Percentiles rank a stretch among this genome's conserved stretches.
Evolutionary conservation across 257 asterid species (phyloP).

Genomic region (Solanum dulcamara): DNA sequence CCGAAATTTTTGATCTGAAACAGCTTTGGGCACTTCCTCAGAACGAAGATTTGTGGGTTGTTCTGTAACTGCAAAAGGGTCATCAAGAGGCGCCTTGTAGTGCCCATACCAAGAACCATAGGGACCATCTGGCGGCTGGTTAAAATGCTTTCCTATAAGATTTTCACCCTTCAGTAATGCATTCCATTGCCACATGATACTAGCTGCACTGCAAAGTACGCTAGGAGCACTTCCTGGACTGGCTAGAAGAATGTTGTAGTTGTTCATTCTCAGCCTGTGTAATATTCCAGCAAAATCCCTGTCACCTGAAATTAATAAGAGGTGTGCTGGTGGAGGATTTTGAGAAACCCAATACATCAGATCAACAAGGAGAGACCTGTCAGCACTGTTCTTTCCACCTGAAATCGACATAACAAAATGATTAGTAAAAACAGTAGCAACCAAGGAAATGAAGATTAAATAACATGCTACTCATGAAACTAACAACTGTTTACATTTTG

Average conservation of each 20-base stretch:
- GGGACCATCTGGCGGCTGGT: constrained; percentile 96
- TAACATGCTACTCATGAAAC: background rate
- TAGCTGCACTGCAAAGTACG: constrained; percentile 83
- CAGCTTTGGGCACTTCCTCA: constrained; percentile 26
- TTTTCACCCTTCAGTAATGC: constrained; percentile 65
- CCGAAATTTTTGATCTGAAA: constrained; percentile 29
- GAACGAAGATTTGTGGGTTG: constrained; percentile 20
- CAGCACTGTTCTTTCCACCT: constrained; percentile 97
- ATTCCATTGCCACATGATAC: constrained; percentile 94
- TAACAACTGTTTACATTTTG: background rate
- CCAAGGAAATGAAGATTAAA: background rate
- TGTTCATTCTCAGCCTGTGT: constrained; percentile 79
- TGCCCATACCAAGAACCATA: constrained; percentile 85
- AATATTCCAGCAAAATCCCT: constrained; percentile 71
- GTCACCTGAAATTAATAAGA: constrained; percentile 80
- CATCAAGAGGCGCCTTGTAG: constrained; percentile 59
- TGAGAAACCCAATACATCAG: constrained; percentile 90
- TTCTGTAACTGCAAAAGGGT: constrained; percentile 47
- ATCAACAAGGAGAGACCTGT: constrained; percentile 81
- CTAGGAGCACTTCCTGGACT: constrained; percentile 48
- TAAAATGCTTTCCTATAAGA: constrained; percentile 65
- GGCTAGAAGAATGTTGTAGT: constrained; percentile 79
- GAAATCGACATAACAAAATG: background rate
- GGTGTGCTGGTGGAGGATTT: constrained; percentile 97
- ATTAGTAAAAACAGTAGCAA: background rate